A percentile compares a stretch with the other conserved stretches of the same genome.
These are phyloP conservation scores for Quillaja saponaria DNA, from an alignment of 306 rosid species.

Conservation along the genomic window DNA sequence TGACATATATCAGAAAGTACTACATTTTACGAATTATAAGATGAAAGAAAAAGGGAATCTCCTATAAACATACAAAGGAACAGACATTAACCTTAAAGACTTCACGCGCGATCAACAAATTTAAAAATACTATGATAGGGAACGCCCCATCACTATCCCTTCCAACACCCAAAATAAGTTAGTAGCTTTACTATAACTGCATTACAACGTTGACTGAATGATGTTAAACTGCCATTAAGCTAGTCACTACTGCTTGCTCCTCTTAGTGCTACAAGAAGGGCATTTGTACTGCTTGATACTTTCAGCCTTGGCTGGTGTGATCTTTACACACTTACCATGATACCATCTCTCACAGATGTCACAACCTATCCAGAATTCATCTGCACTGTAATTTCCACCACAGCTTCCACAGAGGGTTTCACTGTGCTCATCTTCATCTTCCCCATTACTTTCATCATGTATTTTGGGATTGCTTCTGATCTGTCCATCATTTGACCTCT, in stretches of 20 bases:
- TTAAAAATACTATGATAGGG: too few relatives aligned
- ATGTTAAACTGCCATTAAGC: too few relatives aligned
- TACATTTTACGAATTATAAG: too few relatives aligned
- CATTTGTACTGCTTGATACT: slow-evolving; percentile 89
- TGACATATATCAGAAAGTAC: too few relatives aligned
- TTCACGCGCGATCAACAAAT: too few relatives aligned
- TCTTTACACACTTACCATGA: slow-evolving; percentile 90
- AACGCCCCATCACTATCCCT: too few relatives aligned
- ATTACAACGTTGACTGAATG: too few relatives aligned
- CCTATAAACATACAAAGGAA: too few relatives aligned
- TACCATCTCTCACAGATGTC: slow-evolving; percentile 90
- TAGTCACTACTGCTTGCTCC: slow-evolving; percentile 69
- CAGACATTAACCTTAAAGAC: too few relatives aligned
- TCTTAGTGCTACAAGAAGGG: slow-evolving; percentile 75
- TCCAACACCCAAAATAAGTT: too few relatives aligned
- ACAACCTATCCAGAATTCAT: slow-evolving; percentile 90
- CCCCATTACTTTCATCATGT: slow-evolving; percentile 70
- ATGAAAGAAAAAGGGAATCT: too few relatives aligned
- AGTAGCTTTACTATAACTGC: too few relatives aligned
- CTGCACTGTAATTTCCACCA: slow-evolving; percentile 77
- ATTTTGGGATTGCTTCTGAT: slow-evolving; percentile 72
- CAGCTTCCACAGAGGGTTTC: slow-evolving; percentile 89
- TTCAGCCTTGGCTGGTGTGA: slow-evolving; percentile 93
- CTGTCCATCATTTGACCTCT: slow-evolving; percentile 80
- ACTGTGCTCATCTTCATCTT: slow-evolving; percentile 82